Conservation (phyloP, 2,329 filamentous ascomycete species). For the Diaporthe vexans region DNA sequence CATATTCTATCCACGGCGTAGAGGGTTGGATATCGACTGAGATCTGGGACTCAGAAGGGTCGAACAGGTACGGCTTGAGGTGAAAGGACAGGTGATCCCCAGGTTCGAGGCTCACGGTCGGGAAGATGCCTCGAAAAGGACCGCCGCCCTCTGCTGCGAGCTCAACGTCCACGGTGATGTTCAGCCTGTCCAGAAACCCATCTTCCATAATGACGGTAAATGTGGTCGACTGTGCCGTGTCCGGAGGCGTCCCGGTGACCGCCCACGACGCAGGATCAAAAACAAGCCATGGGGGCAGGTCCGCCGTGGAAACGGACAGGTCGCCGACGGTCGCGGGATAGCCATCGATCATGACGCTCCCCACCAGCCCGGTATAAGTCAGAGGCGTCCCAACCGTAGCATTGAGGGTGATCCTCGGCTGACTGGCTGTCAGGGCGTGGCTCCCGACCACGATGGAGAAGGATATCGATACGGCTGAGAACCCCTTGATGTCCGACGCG, state of each 20-base stretch:
- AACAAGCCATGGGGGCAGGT: conserved; percentile 77
- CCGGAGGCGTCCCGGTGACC: conserved; percentile 75
- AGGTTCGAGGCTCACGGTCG: conserved; percentile 56
- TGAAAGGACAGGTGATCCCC: conserved; percentile 60
- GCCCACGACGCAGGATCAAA: conserved; percentile 74
- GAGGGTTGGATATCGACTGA: conserved; percentile 53
- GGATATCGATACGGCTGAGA: conserved; percentile 73
- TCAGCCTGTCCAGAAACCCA: conserved; percentile 70
- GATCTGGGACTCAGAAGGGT: conserved; percentile 56
- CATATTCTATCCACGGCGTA: conserved; percentile 59
- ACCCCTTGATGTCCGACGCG: conserved; percentile 85
- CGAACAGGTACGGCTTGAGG: conserved; percentile 57
- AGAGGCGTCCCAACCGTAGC: conserved; percentile 67
- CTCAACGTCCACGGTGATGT: conserved; percentile 62
- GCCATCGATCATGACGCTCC: conserved; percentile 71
- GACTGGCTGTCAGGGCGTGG: conserved; percentile 76
- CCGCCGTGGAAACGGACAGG: conserved; percentile 63
- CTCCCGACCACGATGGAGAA: conserved; percentile 82
- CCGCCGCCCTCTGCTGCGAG: conserved; percentile 47
- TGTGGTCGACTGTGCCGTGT: conserved; percentile 70
- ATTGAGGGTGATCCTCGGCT: conserved; percentile 69
- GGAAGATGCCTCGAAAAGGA: conserved; percentile 57
- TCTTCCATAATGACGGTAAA: conserved; percentile 74
- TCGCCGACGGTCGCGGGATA: conserved; percentile 62
- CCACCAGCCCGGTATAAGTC: conserved; percentile 64